phyloP scores from a whole-genome alignment of 1,284 basidiomycete genomes.

The Melanopsichium pennsylvanicum region DNA sequence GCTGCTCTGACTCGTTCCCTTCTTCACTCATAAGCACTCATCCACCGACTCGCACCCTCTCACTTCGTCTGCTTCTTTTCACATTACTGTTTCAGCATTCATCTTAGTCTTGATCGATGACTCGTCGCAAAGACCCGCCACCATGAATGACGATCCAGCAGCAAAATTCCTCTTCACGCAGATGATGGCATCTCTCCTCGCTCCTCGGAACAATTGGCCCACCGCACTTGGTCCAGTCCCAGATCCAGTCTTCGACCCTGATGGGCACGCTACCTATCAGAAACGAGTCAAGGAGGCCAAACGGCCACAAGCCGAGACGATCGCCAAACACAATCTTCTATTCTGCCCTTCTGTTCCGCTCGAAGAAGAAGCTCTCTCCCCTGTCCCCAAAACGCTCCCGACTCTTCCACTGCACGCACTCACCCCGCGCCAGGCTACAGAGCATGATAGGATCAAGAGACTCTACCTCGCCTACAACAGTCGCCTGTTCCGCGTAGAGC shows the following conservation, averaged over 20 bases:
- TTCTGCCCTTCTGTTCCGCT: neutral
- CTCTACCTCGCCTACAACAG: constrained; percentile 8
- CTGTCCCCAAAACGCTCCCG: neutral
- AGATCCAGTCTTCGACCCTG: too few relatives aligned
- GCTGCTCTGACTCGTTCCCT: too few relatives aligned
- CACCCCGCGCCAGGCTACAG: constrained; percentile 19
- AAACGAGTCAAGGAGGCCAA: neutral
- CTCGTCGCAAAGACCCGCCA: too few relatives aligned
- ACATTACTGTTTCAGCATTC: neutral
- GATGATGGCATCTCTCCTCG: too few relatives aligned
- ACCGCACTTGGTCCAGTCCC: too few relatives aligned
- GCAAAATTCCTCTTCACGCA: too few relatives aligned
- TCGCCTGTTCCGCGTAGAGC: constrained; percentile 13
- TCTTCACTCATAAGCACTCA: too few relatives aligned
- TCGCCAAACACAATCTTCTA: constrained; percentile 1
- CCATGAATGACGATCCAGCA: too few relatives aligned
- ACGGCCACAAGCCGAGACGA: neutral
- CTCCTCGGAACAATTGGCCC: too few relatives aligned
- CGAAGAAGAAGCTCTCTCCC: constrained; percentile 1
- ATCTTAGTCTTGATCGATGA: too few relatives aligned
- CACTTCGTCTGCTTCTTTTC: too few relatives aligned
- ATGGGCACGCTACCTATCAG: neutral
- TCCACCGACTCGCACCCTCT: too few relatives aligned
- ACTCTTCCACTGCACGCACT: neutral
- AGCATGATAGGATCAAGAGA: neutral